These are phyloP conservation scores for Sparassis latifolia DNA, from an alignment of 1,284 basidiomycete species.

Conservation along the genomic window DNA sequence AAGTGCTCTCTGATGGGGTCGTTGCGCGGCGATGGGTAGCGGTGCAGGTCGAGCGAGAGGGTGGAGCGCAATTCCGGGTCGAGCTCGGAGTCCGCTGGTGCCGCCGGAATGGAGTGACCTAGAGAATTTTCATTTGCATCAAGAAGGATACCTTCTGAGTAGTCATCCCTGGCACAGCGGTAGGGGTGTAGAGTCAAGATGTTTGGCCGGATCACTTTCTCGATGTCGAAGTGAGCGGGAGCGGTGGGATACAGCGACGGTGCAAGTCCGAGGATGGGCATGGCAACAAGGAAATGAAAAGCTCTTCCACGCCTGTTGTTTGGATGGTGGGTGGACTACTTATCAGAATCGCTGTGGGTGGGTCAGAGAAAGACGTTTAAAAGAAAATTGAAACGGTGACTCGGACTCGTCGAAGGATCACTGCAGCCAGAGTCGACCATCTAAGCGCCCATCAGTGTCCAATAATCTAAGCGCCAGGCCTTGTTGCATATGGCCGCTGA, in stretches of 20 bases:
- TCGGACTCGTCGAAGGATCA: too few relatives aligned
- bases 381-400: too few relatives aligned
- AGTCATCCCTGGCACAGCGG: constrained; percentile 95
- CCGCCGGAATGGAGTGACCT: constrained; percentile 72
- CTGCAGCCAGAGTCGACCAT: too few relatives aligned
- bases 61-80: constrained; percentile 28
- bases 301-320: too few relatives aligned
- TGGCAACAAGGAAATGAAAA: constrained; percentile 12
- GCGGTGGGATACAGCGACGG: constrained; percentile 37
- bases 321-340: too few relatives aligned
- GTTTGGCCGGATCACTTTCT: constrained; percentile 86
- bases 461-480: too few relatives aligned
- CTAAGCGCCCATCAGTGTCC: too few relatives aligned
- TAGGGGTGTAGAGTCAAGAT: constrained; percentile 92
- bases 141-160: constrained; percentile 87
- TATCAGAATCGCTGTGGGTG: too few relatives aligned
- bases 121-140: constrained; percentile 98
- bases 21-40: constrained; percentile 86
- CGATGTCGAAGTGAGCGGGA: constrained; percentile 78
- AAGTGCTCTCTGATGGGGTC: constrained; percentile 76
- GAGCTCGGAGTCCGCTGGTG: constrained; percentile 12
- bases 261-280: constrained; percentile 41
- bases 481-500: too few relatives aligned
- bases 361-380: too few relatives aligned
- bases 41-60: constrained; percentile 58